phyloP scores from a whole-genome alignment of 2,329 filamentous ascomycete species.

The Fusarium tuaranense region DNA sequence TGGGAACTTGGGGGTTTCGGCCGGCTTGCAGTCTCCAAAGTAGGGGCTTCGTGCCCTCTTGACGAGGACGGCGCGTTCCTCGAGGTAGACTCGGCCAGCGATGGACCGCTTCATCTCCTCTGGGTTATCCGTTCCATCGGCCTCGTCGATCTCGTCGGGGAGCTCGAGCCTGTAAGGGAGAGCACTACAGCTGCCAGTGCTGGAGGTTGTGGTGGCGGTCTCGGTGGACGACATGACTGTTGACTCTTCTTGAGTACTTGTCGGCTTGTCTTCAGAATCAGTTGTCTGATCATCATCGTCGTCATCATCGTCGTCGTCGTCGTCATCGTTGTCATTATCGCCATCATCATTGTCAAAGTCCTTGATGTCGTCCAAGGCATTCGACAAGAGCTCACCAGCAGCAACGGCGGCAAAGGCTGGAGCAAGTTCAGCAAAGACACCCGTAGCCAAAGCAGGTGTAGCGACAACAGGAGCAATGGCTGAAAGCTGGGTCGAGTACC shows the following conservation, averaged over 20 bases:
- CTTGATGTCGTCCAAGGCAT: conserved; percentile 10
- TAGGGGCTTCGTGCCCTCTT: conserved; percentile 7
- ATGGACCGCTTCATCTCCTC: conserved; percentile 9
- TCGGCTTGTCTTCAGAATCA: neutral
- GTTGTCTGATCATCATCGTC: conserved; percentile 6
- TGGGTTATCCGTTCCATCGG: neutral
- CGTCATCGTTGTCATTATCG: neutral
- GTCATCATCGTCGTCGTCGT: conserved; percentile 7
- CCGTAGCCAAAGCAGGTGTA: conserved; percentile 3
- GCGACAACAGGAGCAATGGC: conserved; percentile 1
- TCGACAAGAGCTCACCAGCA: conserved; percentile 1
- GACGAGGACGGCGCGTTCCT: neutral
- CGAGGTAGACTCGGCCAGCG: neutral
- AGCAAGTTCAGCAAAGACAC: conserved; percentile 11
- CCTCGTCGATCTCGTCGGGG: neutral
- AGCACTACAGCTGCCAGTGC: conserved; percentile 2
- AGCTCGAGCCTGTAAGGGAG: conserved; percentile 6
- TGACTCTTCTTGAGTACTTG: conserved; percentile 4
- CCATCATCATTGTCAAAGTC: conserved; percentile 3
- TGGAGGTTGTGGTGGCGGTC: neutral
- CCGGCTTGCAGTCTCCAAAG: conserved; percentile 5
- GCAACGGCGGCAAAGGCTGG: conserved; percentile 9
- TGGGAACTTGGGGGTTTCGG: conserved; percentile 1
- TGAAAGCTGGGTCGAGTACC: neutral
- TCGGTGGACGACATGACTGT: conserved; percentile 1